Evolutionary conservation across 192 early-diverging fungal species (phyloP).

Genomic region (Coemansia sp.): DNA sequence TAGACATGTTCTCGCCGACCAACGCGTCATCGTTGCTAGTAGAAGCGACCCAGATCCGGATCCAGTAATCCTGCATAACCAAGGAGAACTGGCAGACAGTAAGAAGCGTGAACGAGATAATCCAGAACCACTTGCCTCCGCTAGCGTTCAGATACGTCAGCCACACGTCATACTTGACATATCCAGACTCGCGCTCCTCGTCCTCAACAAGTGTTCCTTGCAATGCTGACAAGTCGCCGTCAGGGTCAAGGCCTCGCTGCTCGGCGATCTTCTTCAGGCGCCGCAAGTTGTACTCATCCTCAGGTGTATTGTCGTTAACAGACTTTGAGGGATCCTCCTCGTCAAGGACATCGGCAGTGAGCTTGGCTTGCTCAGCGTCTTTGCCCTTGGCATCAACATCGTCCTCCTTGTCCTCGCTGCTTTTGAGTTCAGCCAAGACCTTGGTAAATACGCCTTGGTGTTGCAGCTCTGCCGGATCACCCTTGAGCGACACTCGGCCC

Average conservation of each 20-base stretch:
- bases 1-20: background rate
- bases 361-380: background rate
- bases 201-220: constrained; percentile 71
- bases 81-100: constrained; percentile 45
- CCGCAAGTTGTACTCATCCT: constrained; percentile 35
- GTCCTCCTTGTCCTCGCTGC: constrained; percentile 25
- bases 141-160: constrained; percentile 69
- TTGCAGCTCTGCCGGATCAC: constrained; percentile 57
- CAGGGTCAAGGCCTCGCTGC: constrained; percentile 42
- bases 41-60: constrained; percentile 34
- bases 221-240: constrained; percentile 23
- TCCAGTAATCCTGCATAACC: constrained; percentile 65
- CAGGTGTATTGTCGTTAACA: constrained; percentile 21
- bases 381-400: constrained; percentile 35
- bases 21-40: background rate
- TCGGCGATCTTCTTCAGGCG: constrained; percentile 27
- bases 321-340: constrained; percentile 8
- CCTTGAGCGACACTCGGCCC: constrained; percentile 61
- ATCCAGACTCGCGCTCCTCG: constrained; percentile 79
- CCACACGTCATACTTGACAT: constrained; percentile 73
- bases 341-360: constrained; percentile 31
- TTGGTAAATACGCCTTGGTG: constrained; percentile 44
- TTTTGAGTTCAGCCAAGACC: constrained; percentile 13
- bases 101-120: constrained; percentile 54
- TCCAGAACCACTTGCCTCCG: constrained; percentile 65